Evolutionary conservation across 2,329 filamentous ascomycete species (phyloP).

Genomic region (Cladosporium austrohemisphaericum): DNA sequence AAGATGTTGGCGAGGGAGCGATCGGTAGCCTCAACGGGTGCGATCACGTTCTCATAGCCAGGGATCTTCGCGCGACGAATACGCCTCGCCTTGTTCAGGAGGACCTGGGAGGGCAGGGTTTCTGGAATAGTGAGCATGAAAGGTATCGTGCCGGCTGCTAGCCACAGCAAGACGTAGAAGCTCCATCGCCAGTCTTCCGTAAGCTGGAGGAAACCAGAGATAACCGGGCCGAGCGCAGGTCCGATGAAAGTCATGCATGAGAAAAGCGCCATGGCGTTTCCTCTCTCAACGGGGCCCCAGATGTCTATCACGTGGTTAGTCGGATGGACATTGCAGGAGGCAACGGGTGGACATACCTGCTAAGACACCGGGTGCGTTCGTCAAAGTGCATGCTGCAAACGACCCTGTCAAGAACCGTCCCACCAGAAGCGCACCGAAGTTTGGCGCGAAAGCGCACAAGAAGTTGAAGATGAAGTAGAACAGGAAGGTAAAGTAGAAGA

Average conservation of each 20-base stretch:
- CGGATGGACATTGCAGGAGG: slow-evolving; percentile 46
- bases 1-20: slow-evolving; percentile 45
- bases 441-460: slow-evolving; percentile 54
- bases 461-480: slow-evolving; percentile 48
- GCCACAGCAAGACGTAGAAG: slow-evolving; percentile 43
- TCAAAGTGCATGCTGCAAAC: slow-evolving; percentile 48
- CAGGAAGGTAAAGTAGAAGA: slow-evolving; percentile 46
- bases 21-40: slow-evolving; percentile 47
- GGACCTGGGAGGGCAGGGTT: slow-evolving; percentile 50
- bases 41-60: slow-evolving; percentile 51
- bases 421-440: slow-evolving; percentile 51
- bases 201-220: slow-evolving; percentile 56
- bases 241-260: slow-evolving; percentile 51
- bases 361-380: slow-evolving; percentile 47
- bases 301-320: slow-evolving; percentile 36
- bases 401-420: slow-evolving; percentile 56
- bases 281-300: slow-evolving; percentile 51
- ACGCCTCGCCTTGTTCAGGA: slow-evolving; percentile 52
- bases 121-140: slow-evolving; percentile 58
- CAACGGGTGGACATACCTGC: slow-evolving; percentile 43
- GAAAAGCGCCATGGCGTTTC: slow-evolving; percentile 54
- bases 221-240: slow-evolving; percentile 54
- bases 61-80: slow-evolving; percentile 47
- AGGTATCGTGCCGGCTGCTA: slow-evolving; percentile 32
- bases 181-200: slow-evolving; percentile 47